phyloP scores from a whole-genome alignment of 2,329 filamentous ascomycete species.

The Colletotrichum sp. region DNA sequence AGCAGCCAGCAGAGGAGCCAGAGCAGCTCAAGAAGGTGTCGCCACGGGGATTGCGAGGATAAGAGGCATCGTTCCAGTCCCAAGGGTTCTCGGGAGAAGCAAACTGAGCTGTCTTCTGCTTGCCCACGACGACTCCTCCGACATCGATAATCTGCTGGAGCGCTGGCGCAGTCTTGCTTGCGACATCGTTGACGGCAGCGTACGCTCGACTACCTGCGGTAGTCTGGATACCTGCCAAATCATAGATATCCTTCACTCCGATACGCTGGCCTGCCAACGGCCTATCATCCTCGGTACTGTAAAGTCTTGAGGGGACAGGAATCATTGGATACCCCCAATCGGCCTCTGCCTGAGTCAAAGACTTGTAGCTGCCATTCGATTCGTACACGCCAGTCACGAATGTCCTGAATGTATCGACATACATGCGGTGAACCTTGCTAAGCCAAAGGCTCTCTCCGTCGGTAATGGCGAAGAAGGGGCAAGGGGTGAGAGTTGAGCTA shows the following conservation, averaged over 20 bases:
- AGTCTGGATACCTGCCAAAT: slow-evolving; percentile 56
- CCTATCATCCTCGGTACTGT: slow-evolving; percentile 32
- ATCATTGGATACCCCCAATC: slow-evolving; percentile 20
- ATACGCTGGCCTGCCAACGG: slow-evolving; percentile 43
- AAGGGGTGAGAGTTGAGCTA: neutral
- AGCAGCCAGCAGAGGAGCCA: slow-evolving; percentile 28
- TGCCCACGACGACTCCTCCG: slow-evolving; percentile 62
- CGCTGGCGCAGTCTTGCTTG: slow-evolving; percentile 50
- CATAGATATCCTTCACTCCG: slow-evolving; percentile 37
- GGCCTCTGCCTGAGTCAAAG: neutral
- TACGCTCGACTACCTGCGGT: slow-evolving; percentile 63
- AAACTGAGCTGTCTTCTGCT: slow-evolving; percentile 57
- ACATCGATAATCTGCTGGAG: slow-evolving; percentile 63
- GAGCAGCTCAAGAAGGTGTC: slow-evolving; percentile 47
- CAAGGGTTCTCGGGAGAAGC: slow-evolving; percentile 43
- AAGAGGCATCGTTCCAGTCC: slow-evolving; percentile 47
- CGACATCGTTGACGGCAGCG: slow-evolving; percentile 56
- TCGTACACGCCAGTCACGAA: slow-evolving; percentile 6
- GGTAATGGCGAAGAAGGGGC: neutral
- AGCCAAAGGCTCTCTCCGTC: neutral
- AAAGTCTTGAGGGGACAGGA: slow-evolving; percentile 43
- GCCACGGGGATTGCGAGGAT: slow-evolving; percentile 51
- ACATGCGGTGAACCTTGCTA: neutral
- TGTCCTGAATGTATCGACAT: neutral
- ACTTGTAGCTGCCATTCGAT: neutral